Evolutionary conservation across 345 rosid genomes (phyloP).

Genomic region (Fremontodendron californicum): DNA sequence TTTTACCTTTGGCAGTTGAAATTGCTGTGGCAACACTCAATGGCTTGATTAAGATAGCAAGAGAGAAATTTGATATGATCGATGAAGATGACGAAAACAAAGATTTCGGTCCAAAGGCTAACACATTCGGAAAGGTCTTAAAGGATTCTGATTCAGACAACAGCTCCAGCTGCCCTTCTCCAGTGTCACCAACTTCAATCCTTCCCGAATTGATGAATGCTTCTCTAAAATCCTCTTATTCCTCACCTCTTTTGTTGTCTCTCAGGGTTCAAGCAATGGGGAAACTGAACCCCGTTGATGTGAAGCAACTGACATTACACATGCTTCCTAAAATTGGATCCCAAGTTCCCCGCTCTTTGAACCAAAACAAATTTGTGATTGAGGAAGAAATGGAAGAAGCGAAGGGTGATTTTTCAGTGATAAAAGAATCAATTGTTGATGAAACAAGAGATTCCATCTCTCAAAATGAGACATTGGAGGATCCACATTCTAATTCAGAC

Average conservation of each 20-base stretch:
- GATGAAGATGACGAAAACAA: constrained; percentile 39
- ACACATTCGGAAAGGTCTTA: constrained; percentile 14
- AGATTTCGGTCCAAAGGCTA: constrained; percentile 10
- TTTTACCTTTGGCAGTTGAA: constrained; percentile 34
- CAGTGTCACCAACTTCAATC: constrained; percentile 37
- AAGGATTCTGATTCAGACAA: constrained; percentile 24
- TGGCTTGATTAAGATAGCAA: constrained; percentile 37
- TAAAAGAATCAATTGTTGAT: constrained; percentile 12
- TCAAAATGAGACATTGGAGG: constrained; percentile 1
- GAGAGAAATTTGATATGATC: constrained; percentile 40
- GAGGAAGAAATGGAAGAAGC: constrained; percentile 25
- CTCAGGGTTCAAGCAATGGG: constrained; percentile 65
- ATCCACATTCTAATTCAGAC: background rate
- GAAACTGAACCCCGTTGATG: constrained; percentile 65
- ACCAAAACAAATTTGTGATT: constrained; percentile 24
- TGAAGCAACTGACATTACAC: constrained; percentile 56
- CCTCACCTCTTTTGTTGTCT: constrained; percentile 37
- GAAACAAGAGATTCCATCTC: constrained; percentile 1
- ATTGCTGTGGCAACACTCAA: constrained; percentile 39
- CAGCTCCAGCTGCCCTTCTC: constrained; percentile 26
- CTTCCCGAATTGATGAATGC: constrained; percentile 28
- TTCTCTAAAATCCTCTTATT: constrained; percentile 19
- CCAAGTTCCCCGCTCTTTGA: constrained; percentile 16
- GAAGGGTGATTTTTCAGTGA: constrained; percentile 10
- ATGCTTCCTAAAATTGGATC: constrained; percentile 38